Evolutionary conservation across 2,329 filamentous ascomycete species (phyloP).

Genomic region (Neurospora crassa): DNA sequence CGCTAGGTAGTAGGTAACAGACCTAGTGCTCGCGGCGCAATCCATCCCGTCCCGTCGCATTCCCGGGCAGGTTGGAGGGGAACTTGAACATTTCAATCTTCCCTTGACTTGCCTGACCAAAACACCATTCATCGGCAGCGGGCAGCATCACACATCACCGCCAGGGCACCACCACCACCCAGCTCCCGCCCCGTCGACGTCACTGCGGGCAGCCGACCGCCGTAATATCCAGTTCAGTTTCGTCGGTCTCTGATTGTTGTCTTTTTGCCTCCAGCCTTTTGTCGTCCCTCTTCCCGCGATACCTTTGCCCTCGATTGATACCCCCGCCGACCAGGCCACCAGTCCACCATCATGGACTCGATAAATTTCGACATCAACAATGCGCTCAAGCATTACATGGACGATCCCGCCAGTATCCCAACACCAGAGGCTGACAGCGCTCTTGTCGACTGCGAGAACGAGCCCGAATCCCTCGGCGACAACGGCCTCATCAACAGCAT

Average conservation of each 20-base stretch:
- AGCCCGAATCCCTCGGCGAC: constrained; percentile 68
- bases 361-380: constrained; percentile 93
- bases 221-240: background rate
- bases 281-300: constrained; percentile 5
- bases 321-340: constrained; percentile 4
- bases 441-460: constrained; percentile 85
- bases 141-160: background rate
- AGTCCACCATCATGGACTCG: constrained; percentile 50
- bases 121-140: background rate
- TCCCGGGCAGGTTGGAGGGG: background rate
- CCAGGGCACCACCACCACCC: background rate
- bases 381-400: constrained; percentile 93
- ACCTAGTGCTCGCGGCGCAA: background rate
- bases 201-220: background rate
- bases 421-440: constrained; percentile 79
- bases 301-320: constrained; percentile 8
- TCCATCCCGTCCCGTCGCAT: background rate
- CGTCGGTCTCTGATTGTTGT: background rate
- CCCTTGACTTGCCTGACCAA: background rate
- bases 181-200: background rate
- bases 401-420: constrained; percentile 72
- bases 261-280: constrained; percentile 1
- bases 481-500: constrained; percentile 71
- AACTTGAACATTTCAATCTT: background rate
- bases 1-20: background rate